Percentiles rank a stretch among this genome's conserved stretches.
Conservation (phyloP, 176 grass and related monocot genomes). For the Rhipidocladum racemiflorum region DNA sequence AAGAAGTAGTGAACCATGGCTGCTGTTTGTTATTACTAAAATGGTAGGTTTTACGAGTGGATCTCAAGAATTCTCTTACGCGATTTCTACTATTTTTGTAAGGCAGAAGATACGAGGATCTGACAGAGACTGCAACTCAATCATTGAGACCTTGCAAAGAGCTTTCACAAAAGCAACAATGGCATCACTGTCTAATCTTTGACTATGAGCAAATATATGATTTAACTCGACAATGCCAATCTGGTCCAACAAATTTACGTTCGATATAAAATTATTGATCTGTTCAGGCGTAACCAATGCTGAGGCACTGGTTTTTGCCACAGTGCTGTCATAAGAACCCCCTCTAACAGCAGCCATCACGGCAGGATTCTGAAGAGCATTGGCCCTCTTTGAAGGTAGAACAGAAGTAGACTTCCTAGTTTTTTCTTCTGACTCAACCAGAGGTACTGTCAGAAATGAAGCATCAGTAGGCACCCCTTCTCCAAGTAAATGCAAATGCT, state of each 20-base stretch:
- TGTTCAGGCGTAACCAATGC: slow-evolving; percentile 81
- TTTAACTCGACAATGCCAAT: slow-evolving; percentile 97
- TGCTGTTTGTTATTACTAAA: slow-evolving; percentile 29
- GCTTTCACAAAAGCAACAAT: slow-evolving; percentile 98
- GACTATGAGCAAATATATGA: slow-evolving; percentile 96
- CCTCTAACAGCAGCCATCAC: slow-evolving; percentile 91
- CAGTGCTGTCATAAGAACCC: slow-evolving; percentile 91
- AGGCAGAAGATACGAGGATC: slow-evolving; percentile 98
- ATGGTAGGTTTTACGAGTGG: slow-evolving; percentile 14
- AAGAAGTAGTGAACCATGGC: not conserved
- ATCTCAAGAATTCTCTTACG: slow-evolving; percentile 59
- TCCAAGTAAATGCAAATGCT: slow-evolving; percentile 91
- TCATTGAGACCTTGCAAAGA: slow-evolving; percentile 96
- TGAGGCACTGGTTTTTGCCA: slow-evolving; percentile 54
- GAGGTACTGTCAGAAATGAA: slow-evolving; percentile 76
- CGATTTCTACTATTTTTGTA: slow-evolving; percentile 97
- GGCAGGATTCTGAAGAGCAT: slow-evolving; percentile 89
- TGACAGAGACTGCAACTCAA: slow-evolving; percentile 80
- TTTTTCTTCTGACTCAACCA: slow-evolving; percentile 61
- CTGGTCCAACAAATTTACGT: slow-evolving; percentile 92
- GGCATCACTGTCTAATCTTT: slow-evolving; percentile 94
- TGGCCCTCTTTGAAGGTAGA: slow-evolving; percentile 62
- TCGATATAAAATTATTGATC: slow-evolving; percentile 89
- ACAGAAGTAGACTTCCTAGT: slow-evolving; percentile 49
- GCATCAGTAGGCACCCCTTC: slow-evolving; percentile 92